Percentiles rank a stretch among this genome's conserved stretches.
Evolutionary conservation across 345 rosid genomes (phyloP).

Genomic region (Hirschfeldia incana): DNA sequence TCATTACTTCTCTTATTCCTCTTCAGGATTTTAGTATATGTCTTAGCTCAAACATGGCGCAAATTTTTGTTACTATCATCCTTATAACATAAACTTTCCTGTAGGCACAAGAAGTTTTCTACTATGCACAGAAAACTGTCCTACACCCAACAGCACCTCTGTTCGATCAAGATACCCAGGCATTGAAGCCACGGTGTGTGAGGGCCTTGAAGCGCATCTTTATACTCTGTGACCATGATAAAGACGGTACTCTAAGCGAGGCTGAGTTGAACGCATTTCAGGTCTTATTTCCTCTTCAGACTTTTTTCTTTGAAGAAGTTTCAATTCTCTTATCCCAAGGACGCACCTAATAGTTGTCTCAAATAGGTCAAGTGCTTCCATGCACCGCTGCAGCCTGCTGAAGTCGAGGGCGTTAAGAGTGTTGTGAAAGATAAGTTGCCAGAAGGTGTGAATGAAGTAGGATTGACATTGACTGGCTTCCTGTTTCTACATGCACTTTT

Average conservation of each 20-base stretch:
- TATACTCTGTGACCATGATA: background rate
- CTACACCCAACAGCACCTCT: constrained; percentile 92
- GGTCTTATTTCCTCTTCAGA: background rate
- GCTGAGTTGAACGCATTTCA: background rate
- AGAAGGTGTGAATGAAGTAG: background rate
- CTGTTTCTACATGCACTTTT: constrained; percentile 1
- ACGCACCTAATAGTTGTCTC: background rate
- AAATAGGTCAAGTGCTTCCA: background rate
- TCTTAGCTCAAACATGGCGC: background rate
- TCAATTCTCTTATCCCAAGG: background rate
- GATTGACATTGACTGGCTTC: background rate
- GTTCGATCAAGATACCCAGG: constrained; percentile 90
- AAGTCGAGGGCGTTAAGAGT: background rate
- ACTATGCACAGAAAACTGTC: constrained; percentile 94
- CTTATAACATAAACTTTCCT: background rate
- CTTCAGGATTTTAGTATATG: background rate
- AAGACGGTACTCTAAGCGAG: background rate
- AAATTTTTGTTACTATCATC: background rate
- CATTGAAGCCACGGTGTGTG: constrained; percentile 53
- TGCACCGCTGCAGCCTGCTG: background rate
- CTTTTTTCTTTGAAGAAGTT: background rate
- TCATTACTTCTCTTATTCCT: constrained; percentile 25
- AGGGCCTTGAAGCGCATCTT: background rate
- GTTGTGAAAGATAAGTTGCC: background rate
- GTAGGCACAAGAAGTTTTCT: constrained; percentile 95